phyloP scores from a whole-genome alignment of 2,329 filamentous ascomycete species.

The Didymella arachidicola region DNA sequence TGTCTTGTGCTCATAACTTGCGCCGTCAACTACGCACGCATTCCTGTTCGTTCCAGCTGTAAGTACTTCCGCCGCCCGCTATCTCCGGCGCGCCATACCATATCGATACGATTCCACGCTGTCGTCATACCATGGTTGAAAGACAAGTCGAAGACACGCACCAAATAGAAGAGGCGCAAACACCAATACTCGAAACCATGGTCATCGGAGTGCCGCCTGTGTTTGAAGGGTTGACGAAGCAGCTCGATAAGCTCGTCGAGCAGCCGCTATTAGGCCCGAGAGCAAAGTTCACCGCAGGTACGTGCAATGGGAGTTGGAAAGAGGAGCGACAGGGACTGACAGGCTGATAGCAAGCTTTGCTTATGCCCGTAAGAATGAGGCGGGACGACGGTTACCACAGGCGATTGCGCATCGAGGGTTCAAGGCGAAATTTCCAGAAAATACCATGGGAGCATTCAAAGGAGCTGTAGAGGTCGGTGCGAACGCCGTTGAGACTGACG shows the following conservation, averaged over 20 bases:
- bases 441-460: slow-evolving; percentile 80
- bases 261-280: slow-evolving; percentile 45
- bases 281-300: slow-evolving; percentile 42
- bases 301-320: slow-evolving; percentile 4
- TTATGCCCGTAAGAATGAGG: slow-evolving; percentile 45
- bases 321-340: slow-evolving; percentile 24
- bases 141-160: slow-evolving; percentile 28
- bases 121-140: slow-evolving; percentile 32
- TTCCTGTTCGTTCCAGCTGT: slow-evolving; percentile 17
- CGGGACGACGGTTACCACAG: slow-evolving; percentile 64
- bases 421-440: slow-evolving; percentile 82
- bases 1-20: slow-evolving; percentile 1
- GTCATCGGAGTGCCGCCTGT: slow-evolving; percentile 48
- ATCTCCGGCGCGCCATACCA: slow-evolving; percentile 21
- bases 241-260: slow-evolving; percentile 47
- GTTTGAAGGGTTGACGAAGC: slow-evolving; percentile 45
- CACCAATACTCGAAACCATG: slow-evolving; percentile 49
- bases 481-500: slow-evolving; percentile 85
- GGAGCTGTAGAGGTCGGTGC: slow-evolving; percentile 77
- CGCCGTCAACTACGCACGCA: background rate
- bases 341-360: slow-evolving; percentile 43
- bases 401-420: slow-evolving; percentile 81
- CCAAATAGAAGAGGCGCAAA: slow-evolving; percentile 38
- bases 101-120: slow-evolving; percentile 15
- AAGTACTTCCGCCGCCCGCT: slow-evolving; percentile 11